Base-by-base conservation (phyloP, 2,329 filamentous ascomycete species). In the Cadophora sp. region DNA sequence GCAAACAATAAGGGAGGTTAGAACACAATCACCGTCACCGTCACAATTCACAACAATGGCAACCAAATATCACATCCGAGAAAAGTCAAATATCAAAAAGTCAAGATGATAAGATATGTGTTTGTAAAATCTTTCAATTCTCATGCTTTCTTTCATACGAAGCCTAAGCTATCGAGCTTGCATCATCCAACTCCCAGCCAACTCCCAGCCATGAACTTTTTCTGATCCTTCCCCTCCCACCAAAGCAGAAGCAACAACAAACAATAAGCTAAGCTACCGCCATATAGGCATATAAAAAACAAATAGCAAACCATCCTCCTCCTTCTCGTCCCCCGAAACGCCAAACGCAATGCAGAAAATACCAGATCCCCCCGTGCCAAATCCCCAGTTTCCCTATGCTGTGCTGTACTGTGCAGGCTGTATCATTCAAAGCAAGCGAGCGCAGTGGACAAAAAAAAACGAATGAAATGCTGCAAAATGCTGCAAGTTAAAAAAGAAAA, bases 271-370 rank as follows among this genome's bases (percentile, higher is more conserved):
- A 55, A 66, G 27, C 22, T 20, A 50, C 53, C 39, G 18, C 48
- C 60, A 59, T 50, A 43, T 13, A 48, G 18, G 36, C 59, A 60
- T 30, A 24, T 43, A 65, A 59, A 65, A 65, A 33, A 11, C 39
- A 50, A 59, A 56, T 36, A 43, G 43, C 36, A n/a, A 22, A 20
- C 33, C 39, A n/a, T n/a, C n/a, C n/a, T n/a, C n/a, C n/a, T n/a
- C 56, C 33, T 14, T 27, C 27, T 27, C 20, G n/a, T 27, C 13
- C 33, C 7, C 20, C 22, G 3, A 45, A 69, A 66, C 68, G 65
- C 68, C 68, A 59, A 20, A 43, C 63, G 68, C 68, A 69, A 69
- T 69, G 68, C 68, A 66, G 64, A n/a, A 18, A 45, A 45, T 30
- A 45, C 22, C 27, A 33, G 16, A 59, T 59, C 56, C 56, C 56